Percentiles rank a stretch among this genome's conserved stretches.
These are phyloP conservation scores for Roridomyces roridus DNA, from an alignment of 768 basidiomycete genomes.

Conservation along the genomic window DNA sequence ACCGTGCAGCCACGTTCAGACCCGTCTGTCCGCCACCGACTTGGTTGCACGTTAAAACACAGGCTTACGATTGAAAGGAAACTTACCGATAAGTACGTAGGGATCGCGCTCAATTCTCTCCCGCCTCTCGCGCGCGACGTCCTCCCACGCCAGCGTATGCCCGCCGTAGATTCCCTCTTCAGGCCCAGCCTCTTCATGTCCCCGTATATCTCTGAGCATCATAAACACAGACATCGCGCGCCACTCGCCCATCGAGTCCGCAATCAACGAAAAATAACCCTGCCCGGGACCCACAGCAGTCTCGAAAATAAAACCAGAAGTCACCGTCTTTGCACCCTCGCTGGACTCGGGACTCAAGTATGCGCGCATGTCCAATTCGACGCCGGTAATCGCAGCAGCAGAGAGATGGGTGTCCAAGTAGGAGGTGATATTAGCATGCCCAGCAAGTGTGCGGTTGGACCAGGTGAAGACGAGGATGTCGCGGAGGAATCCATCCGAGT, in stretches of 20 bases:
- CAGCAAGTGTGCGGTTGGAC: constrained; percentile 42
- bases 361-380: constrained; percentile 32
- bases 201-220: constrained; percentile 39
- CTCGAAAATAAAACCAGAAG: constrained; percentile 44
- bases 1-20: constrained; percentile 45
- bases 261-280: constrained; percentile 41
- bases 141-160: constrained; percentile 41
- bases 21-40: constrained; percentile 52
- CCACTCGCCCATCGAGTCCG: constrained; percentile 30
- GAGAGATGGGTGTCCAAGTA: constrained; percentile 35
- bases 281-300: constrained; percentile 37
- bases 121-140: constrained; percentile 41
- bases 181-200: constrained; percentile 35
- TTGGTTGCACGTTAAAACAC: constrained; percentile 8
- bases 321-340: constrained; percentile 21
- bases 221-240: constrained; percentile 43
- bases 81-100: constrained; percentile 29
- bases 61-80: no score
- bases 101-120: constrained; percentile 44
- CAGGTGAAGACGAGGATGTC: constrained; percentile 50
- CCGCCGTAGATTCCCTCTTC: constrained; percentile 36
- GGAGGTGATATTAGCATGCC: constrained; percentile 26
- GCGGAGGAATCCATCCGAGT: constrained; percentile 39
- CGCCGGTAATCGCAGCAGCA: constrained; percentile 28
- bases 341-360: neutral